Base-by-base conservation (phyloP, 306 rosid genomes). In the Cicer arietinum region DNA sequence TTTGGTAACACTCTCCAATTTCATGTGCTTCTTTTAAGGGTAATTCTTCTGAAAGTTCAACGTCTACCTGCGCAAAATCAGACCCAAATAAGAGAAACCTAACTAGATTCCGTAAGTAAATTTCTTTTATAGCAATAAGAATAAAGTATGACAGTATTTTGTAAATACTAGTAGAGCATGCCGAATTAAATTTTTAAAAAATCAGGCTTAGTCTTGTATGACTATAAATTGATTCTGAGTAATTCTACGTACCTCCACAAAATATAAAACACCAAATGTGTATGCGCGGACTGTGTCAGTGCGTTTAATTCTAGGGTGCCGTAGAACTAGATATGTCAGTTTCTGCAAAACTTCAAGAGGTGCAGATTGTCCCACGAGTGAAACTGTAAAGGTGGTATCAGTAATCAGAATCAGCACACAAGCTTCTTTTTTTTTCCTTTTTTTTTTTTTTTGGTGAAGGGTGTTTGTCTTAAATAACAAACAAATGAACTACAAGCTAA, bases 211-310 rank as follows among this genome's bases (percentile, higher is more conserved):
- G 18, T 58, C 12, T 37, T 16, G 39, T 45, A 47, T 20, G 17
- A 43, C 3, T 16, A 39, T n/a, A n/a, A 57, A 14, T 41, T 40
- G 53, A 59, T 41, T 71, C n/a, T 7, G 43, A n/a, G 43, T 4
- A 39, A 30, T 43, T 22, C 54, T 71, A 76, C 86, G 69, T 69
- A 94, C 97, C 99, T 94, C 99, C 8, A 94, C 99, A 79, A 94
- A 94, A 84, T 92, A 94, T 66, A 94, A 91, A 82, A 77, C 99
- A 0, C 99, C 99, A 68, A 94, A 94, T 68, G 97, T 94, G 88
- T 94, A 94, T 5, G 99, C 97, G 0, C 99, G 97, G 74, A 94
- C 96, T 6, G 99, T 94, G 83, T 94, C 99, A 17, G 92, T 60
- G 0, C 98, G 96, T 75, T 90, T 85, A 74, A 94, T 83, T 72